These are phyloP conservation scores for Silene noctiflora DNA, from an alignment of 179 eudicot genomes.

Conservation along the genomic window DNA sequence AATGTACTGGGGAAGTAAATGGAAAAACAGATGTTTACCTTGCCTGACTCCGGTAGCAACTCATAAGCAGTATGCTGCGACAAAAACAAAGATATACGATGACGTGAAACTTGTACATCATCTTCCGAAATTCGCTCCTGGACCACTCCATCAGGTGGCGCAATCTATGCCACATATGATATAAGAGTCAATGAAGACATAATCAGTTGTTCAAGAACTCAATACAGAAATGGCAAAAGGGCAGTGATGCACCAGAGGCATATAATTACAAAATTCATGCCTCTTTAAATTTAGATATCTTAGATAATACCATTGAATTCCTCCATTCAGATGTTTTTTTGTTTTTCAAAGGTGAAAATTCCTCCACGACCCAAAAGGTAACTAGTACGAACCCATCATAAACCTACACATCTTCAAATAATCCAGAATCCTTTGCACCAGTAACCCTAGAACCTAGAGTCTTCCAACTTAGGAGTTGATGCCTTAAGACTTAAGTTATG, in stretches of 20 bases:
- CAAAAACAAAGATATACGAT: slow-evolving; percentile 68
- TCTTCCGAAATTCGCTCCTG: slow-evolving; percentile 58
- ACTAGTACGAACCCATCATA: neutral
- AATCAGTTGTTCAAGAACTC: slow-evolving; percentile 4
- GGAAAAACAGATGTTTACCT: slow-evolving; percentile 39
- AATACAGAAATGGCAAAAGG: neutral
- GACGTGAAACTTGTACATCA: slow-evolving; percentile 71
- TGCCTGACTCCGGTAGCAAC: slow-evolving; percentile 94
- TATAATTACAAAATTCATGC: neutral
- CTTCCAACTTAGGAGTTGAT: neutral
- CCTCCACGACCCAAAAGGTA: neutral
- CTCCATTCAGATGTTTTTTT: neutral
- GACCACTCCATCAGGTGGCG: slow-evolving; percentile 32
- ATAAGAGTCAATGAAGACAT: slow-evolving; percentile 10
- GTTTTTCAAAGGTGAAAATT: neutral
- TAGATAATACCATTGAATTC: neutral
- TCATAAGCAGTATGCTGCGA: slow-evolving; percentile 80
- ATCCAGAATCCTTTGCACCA: neutral
- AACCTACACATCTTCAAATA: neutral
- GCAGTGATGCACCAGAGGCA: neutral
- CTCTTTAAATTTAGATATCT: neutral
- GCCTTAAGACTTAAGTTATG: too few species aligned
- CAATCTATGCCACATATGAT: slow-evolving; percentile 24
- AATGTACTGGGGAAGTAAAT: neutral
- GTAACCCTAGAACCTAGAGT: neutral